A percentile compares a stretch with the other conserved stretches of the same genome.
These are phyloP conservation scores for Tubosaeta sp. DNA, from an alignment of 768 basidiomycete genomes.

Conservation along the genomic window DNA sequence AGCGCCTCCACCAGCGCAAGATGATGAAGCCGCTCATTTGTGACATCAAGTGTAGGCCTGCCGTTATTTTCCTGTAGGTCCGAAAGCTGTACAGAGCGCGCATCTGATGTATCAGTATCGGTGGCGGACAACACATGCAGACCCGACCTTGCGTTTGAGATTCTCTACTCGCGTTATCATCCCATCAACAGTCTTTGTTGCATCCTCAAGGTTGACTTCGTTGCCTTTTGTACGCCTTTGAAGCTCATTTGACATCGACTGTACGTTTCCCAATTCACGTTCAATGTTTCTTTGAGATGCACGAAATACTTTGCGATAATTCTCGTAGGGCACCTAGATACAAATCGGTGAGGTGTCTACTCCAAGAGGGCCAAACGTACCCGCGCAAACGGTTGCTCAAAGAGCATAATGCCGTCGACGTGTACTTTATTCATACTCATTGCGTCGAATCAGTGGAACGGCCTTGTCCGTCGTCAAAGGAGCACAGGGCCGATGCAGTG, in stretches of 20 bases:
- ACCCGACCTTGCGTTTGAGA: conserved; percentile 80
- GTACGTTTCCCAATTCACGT: conserved; percentile 64
- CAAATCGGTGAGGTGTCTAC: conserved; percentile 9
- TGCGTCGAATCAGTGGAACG: conserved; percentile 3
- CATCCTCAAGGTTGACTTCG: conserved; percentile 44
- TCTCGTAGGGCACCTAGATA: conserved; percentile 81
- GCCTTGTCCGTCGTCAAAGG: conserved; percentile 8
- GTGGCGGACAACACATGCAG: conserved; percentile 15
- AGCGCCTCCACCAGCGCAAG: conserved; percentile 60
- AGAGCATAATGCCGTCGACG: conserved; percentile 69
- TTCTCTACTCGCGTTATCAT: conserved; percentile 76
- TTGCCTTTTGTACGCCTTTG: conserved; percentile 39
- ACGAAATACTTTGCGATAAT: conserved; percentile 84
- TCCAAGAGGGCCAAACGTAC: conserved; percentile 37
- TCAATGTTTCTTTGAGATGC: conserved; percentile 79
- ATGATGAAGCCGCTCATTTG: conserved; percentile 71
- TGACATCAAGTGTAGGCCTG: conserved; percentile 61
- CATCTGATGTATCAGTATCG: conserved; percentile 15
- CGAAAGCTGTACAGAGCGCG: conserved; percentile 36
- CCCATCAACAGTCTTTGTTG: conserved; percentile 57
- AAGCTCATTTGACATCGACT: conserved; percentile 57
- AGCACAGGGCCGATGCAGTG: background rate
- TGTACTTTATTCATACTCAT: conserved; percentile 51
- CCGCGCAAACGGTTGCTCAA: conserved; percentile 80
- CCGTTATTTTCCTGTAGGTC: conserved; percentile 46